These are phyloP conservation scores for Lithospermum erythrorhizon DNA, from an alignment of 257 asterid species.

Conservation along the genomic window DNA sequence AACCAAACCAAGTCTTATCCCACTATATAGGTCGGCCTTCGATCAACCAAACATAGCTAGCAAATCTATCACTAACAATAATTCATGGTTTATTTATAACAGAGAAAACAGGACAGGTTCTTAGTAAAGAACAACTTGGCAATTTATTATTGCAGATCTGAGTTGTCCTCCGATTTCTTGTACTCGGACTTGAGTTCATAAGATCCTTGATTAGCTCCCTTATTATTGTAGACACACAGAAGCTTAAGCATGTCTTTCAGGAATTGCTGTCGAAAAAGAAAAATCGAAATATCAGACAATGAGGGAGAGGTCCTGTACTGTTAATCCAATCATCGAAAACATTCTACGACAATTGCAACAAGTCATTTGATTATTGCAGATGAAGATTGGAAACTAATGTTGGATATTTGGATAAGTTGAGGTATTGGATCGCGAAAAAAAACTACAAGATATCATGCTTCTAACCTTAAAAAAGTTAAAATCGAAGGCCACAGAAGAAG, in stretches of 20 bases:
- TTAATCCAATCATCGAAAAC: background rate
- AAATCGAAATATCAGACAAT: slow-evolving; percentile 1
- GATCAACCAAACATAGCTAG: too few species aligned
- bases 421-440: too few species aligned
- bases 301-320: background rate
- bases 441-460: too few species aligned
- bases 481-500: too few species aligned
- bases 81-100: background rate
- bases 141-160: slow-evolving; percentile 15
- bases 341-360: too few species aligned
- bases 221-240: slow-evolving; percentile 72
- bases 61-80: background rate
- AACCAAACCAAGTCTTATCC: too few species aligned
- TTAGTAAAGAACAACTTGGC: slow-evolving; percentile 1
- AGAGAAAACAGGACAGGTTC: background rate
- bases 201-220: slow-evolving; percentile 86
- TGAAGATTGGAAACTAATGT: too few species aligned
- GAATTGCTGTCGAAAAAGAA: slow-evolving; percentile 52
- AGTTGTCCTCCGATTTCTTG: slow-evolving; percentile 41
- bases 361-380: too few species aligned
- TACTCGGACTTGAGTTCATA: slow-evolving; percentile 89
- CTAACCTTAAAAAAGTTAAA: too few species aligned
- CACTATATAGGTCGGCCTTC: too few species aligned
- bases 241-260: slow-evolving; percentile 81
- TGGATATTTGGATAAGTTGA: too few species aligned